These are phyloP conservation scores for Calocybe gangraenosa DNA, from an alignment of 768 basidiomycete species.

Conservation along the genomic window DNA sequence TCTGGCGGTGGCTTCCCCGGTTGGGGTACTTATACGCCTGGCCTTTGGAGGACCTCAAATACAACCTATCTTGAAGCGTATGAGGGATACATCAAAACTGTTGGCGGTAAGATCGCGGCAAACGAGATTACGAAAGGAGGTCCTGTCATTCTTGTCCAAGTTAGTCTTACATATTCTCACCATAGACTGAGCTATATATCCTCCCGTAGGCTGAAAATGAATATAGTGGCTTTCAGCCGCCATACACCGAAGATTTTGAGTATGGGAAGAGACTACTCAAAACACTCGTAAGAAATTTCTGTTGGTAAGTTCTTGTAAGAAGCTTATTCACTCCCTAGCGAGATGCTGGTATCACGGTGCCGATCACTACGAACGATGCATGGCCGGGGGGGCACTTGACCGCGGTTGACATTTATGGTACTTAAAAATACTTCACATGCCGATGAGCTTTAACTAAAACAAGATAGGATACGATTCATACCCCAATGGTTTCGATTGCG, in stretches of 20 bases:
- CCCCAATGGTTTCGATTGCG: constrained; percentile 53
- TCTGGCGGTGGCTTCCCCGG: constrained; percentile 55
- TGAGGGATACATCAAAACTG: constrained; percentile 42
- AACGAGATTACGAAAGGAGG: constrained; percentile 61
- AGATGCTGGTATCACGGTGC: constrained; percentile 40
- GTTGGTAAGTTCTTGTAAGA: neutral
- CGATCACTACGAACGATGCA: constrained; percentile 44
- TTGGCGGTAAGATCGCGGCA: constrained; percentile 40
- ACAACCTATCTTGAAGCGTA: constrained; percentile 43
- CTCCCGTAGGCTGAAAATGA: constrained; percentile 46
- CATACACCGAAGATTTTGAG: constrained; percentile 35
- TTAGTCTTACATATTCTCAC: constrained; percentile 11
- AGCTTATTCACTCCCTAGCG: constrained; percentile 23
- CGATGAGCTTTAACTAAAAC: neutral
- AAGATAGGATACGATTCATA: constrained; percentile 39
- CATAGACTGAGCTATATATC: neutral
- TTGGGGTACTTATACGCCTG: constrained; percentile 48
- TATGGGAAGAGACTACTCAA: constrained; percentile 33
- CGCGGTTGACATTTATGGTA: constrained; percentile 47
- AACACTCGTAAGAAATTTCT: constrained; percentile 23
- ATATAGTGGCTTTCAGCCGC: constrained; percentile 38
- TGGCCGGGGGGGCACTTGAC: constrained; percentile 41
- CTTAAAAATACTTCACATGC: neutral
- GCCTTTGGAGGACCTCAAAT: constrained; percentile 41
- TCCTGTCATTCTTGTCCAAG: constrained; percentile 44